Conservation (phyloP, 2,329 filamentous ascomycete genomes). For the Leptosphaerulina australis region DNA sequence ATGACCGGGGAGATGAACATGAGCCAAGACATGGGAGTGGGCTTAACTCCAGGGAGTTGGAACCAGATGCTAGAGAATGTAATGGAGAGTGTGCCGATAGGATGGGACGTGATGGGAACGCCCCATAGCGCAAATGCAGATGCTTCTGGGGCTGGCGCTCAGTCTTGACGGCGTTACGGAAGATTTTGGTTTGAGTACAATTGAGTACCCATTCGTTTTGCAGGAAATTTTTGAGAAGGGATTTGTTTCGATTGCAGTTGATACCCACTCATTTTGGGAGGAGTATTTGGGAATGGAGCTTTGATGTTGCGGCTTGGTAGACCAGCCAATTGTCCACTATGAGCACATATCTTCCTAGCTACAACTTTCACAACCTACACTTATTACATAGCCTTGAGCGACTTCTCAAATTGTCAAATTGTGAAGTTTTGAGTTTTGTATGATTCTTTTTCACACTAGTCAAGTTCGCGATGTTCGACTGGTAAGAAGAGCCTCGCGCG, state of each 20-base stretch:
- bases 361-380: too few species aligned
- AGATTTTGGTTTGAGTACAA: background rate
- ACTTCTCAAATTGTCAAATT: too few species aligned
- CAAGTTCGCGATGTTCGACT: slow-evolving; percentile 6
- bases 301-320: background rate
- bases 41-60: slow-evolving; percentile 44
- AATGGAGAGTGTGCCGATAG: slow-evolving; percentile 28
- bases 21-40: slow-evolving; percentile 25
- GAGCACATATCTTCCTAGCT: background rate
- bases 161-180: background rate
- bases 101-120: slow-evolving; percentile 34
- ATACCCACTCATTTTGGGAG: slow-evolving; percentile 14
- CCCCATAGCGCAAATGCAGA: slow-evolving; percentile 8
- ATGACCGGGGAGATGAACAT: slow-evolving; percentile 17
- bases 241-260: background rate
- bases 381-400: too few species aligned
- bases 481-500: slow-evolving; percentile 1
- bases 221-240: too few species aligned
- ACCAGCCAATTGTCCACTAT: slow-evolving; percentile 10
- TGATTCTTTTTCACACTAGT: background rate
- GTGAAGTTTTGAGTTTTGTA: too few species aligned
- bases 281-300: background rate
- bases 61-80: slow-evolving; percentile 47
- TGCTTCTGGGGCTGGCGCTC: background rate
- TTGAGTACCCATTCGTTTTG: too few species aligned